These are phyloP conservation scores for Cupressus sempervirens DNA, from an alignment of 75 land plant species.

Conservation along the genomic window DNA sequence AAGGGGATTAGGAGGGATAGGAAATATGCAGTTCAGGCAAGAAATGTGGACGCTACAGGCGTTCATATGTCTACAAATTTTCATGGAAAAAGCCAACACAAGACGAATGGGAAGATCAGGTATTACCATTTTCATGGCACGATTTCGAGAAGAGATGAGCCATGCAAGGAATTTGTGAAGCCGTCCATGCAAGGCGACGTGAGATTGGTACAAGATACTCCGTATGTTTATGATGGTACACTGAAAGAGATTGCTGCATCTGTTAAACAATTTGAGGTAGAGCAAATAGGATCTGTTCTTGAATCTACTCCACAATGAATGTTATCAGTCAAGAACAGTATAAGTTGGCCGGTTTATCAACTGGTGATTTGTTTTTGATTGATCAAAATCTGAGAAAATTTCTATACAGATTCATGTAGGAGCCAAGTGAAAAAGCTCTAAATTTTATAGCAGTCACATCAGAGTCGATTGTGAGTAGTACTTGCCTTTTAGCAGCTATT, in stretches of 20 bases:
- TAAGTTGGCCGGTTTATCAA: no score
- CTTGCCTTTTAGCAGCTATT: no score
- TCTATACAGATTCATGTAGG: no score
- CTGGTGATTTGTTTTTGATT: no score
- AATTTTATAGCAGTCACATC: no score
- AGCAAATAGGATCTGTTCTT: slow-evolving; percentile 41
- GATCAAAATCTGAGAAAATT: no score
- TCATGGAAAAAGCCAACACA: slow-evolving; percentile 41
- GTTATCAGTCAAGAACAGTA: slow-evolving; percentile 37
- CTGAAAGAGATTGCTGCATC: slow-evolving; percentile 27
- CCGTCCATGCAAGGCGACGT: slow-evolving; percentile 13
- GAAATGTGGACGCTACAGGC: slow-evolving; percentile 66
- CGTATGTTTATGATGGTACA: slow-evolving; percentile 51
- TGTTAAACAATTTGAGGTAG: slow-evolving; percentile 54
- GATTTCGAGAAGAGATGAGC: slow-evolving; percentile 49
- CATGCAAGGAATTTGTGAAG: slow-evolving; percentile 48
- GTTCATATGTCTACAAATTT: slow-evolving; percentile 80
- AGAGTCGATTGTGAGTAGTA: no score
- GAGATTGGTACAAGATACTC: slow-evolving; percentile 24
- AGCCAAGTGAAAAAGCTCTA: no score
- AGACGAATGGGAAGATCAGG: slow-evolving; percentile 34
- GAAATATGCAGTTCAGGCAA: slow-evolving; percentile 80
- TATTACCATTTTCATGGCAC: slow-evolving; percentile 87
- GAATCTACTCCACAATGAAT: not conserved
- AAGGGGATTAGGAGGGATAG: slow-evolving; percentile 62